These are phyloP conservation scores for Phytophthora litchii DNA, from an alignment of 352 stramenopile species.

Conservation along the genomic window DNA sequence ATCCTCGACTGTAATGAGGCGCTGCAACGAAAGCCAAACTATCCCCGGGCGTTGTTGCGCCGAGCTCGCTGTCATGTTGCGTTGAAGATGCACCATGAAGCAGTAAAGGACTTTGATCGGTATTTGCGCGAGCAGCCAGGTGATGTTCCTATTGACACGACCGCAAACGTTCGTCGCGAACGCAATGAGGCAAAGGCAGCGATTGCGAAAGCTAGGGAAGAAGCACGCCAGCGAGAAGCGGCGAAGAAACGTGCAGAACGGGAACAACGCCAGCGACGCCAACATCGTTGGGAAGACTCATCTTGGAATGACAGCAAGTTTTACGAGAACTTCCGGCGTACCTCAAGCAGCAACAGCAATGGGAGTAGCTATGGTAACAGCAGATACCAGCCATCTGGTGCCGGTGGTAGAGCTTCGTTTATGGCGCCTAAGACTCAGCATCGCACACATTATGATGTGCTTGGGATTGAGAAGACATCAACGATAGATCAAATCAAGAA, in stretches of 20 bases:
- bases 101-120: constrained; percentile 75
- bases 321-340: constrained; percentile 53
- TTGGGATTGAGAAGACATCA: constrained; percentile 62
- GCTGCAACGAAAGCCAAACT: constrained; percentile 62
- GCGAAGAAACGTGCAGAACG: constrained; percentile 50
- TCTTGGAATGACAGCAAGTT: constrained; percentile 65
- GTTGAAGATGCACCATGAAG: constrained; percentile 62
- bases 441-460: constrained; percentile 83
- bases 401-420: constrained; percentile 33
- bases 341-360: constrained; percentile 19
- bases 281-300: constrained; percentile 37
- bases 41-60: constrained; percentile 63
- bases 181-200: constrained; percentile 51
- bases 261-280: constrained; percentile 48
- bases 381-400: constrained; percentile 28
- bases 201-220: constrained; percentile 51
- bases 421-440: constrained; percentile 39
- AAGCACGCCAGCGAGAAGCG: constrained; percentile 41
- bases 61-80: constrained; percentile 73
- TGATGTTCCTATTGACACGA: constrained; percentile 22
- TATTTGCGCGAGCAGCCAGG: constrained; percentile 60
- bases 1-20: constrained; percentile 81
- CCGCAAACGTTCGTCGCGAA: constrained; percentile 52
- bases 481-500: constrained; percentile 86
- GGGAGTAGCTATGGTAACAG: constrained; percentile 9